Evolutionary conservation across 1,284 basidiomycete genomes (phyloP).

Genomic region (Cutaneotrichosporon sp.): DNA sequence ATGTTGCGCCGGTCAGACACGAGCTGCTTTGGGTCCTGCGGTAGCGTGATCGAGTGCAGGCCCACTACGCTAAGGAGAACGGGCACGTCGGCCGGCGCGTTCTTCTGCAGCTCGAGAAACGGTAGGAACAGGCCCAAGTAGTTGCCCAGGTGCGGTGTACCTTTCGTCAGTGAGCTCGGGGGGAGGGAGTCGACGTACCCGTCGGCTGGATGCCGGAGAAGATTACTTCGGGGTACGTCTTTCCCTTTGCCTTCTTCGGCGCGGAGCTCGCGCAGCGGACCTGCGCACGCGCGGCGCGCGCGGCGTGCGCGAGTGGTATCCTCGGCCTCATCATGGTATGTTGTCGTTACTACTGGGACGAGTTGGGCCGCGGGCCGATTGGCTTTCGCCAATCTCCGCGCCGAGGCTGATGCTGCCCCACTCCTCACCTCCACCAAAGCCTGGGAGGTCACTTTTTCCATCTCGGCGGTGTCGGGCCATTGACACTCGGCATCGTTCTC

Average conservation of each 20-base stretch:
- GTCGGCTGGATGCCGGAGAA: slow-evolving; percentile 56
- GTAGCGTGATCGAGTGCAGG: slow-evolving; percentile 86
- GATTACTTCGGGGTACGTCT: slow-evolving; percentile 25
- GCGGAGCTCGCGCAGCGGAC: background rate
- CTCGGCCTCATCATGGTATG: slow-evolving; percentile 1
- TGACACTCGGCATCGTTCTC: background rate
- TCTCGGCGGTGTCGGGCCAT: too few species aligned
- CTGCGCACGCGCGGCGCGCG: too few species aligned
- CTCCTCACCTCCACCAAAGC: too few species aligned
- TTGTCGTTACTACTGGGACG: background rate
- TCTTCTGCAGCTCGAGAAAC: slow-evolving; percentile 58
- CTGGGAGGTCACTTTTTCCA: background rate
- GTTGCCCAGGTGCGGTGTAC: slow-evolving; percentile 78
- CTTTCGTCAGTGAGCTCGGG: slow-evolving; percentile 54
- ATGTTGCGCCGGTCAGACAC: slow-evolving; percentile 64
- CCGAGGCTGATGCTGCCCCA: too few species aligned
- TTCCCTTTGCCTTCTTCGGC: background rate
- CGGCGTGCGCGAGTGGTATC: background rate
- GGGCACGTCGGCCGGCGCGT: slow-evolving; percentile 57
- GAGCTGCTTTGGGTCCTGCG: slow-evolving; percentile 68
- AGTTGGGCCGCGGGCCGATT: too few species aligned
- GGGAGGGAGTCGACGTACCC: too few species aligned
- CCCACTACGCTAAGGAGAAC: slow-evolving; percentile 85
- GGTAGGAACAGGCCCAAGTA: slow-evolving; percentile 60
- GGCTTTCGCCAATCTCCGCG: too few species aligned